Evolutionary conservation across 352 stramenopile genomes (phyloP).

Genomic region (Phytophthora podocarpi): DNA sequence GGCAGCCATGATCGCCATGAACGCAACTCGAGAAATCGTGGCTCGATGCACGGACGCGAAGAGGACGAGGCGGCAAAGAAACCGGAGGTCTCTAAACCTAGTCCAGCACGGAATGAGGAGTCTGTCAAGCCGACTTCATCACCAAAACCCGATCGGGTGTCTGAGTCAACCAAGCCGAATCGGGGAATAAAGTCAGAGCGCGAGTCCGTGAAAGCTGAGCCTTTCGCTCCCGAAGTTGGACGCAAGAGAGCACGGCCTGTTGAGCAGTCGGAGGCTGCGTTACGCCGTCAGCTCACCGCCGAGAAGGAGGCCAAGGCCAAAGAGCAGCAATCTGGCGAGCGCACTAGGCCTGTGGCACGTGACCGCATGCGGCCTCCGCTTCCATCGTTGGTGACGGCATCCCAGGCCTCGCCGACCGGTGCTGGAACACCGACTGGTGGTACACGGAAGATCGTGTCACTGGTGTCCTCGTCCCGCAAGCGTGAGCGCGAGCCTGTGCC

Average conservation of each 20-base stretch:
- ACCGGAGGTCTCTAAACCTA: constrained; percentile 10
- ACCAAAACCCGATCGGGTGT: constrained; percentile 19
- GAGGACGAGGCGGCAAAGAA: constrained; percentile 18
- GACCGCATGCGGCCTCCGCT: constrained; percentile 37
- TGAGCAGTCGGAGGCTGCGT: constrained; percentile 65
- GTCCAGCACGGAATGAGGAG: constrained; percentile 27
- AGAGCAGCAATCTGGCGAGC: constrained; percentile 30
- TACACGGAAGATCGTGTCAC: constrained; percentile 75
- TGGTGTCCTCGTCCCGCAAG: constrained; percentile 75
- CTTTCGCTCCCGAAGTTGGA: constrained; percentile 7
- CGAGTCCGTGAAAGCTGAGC: constrained; percentile 25
- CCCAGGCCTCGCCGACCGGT: constrained; percentile 7
- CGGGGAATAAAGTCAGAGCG: constrained; percentile 26
- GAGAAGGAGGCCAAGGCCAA: constrained; percentile 63
- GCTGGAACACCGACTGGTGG: constrained; percentile 30
- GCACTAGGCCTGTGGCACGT: constrained; percentile 20
- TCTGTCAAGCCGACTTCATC: constrained; percentile 13
- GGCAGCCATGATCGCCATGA: constrained; percentile 35
- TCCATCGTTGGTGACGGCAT: constrained; percentile 12
- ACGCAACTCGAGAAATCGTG: constrained; percentile 25
- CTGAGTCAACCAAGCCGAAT: constrained; percentile 15
- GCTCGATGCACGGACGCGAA: constrained; percentile 21
- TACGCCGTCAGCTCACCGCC: constrained; percentile 76
- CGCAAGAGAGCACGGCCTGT: constrained; percentile 57
- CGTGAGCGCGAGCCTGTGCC: constrained; percentile 53